Evolutionary conservation across 768 basidiomycete species (phyloP), one percentile per base, ranked within the genome.

Genomic region (Rhizopogon vinicolor): DNA sequence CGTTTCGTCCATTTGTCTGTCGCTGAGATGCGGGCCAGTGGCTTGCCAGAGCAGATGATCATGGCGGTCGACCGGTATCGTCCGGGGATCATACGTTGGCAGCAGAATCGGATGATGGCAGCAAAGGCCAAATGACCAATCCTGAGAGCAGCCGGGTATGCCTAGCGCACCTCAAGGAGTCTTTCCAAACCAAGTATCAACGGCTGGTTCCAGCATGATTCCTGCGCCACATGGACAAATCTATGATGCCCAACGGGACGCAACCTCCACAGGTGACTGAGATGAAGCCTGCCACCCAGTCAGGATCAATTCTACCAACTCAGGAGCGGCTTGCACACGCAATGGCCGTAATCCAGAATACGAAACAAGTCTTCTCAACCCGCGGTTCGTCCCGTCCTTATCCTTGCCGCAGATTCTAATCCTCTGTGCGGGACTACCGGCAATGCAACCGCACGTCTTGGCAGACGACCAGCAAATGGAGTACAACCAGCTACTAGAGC

Each of bases 1-100:
- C 65, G 67, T 16, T 82, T 77, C 63, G 78, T 82, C 16, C 64
- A 78, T 46, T 59, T 72, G 51, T 71, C 78, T 13, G 72, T 71
- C 2, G 66, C 71, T 5, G 83, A 88, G 44, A 76, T 91, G 56
- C 82, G 81, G 9, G 70, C 70, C 13, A 76, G 74, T 41, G 75
- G 76, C 13, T 66, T 87, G 7, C 69, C 73, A 5, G 81, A 83
- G 19, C 59, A 72, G 45, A 67, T 82, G 53, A 84, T 91, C 46
- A 56, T 68, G 33, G 74, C 81, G 55, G 80, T 89, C 39, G 88
- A 90, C 61, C 59, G 60, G 3, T 65, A 86, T 60, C 81, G 87
- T 41, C 1, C 61, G 4, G 58, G 60, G 56, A 70, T 58, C 51
- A 56, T 53, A 53, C 69, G 57, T 50, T 33, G 62, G 37, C 67